Evolutionary conservation across 1,284 basidiomycete species (phyloP).

Genomic region (Melampsora americana): DNA sequence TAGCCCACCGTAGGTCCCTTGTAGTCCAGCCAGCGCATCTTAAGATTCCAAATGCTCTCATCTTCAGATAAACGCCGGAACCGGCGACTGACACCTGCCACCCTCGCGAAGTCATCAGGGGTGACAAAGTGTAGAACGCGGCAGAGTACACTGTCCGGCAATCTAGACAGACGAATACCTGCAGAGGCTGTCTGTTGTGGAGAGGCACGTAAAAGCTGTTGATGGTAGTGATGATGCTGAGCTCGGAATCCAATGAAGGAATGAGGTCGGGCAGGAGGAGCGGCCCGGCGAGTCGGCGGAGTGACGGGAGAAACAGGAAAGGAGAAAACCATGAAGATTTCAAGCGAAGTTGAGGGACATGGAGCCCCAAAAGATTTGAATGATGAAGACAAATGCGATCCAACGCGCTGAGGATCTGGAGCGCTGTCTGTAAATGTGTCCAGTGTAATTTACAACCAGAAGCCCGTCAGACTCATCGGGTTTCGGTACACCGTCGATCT

Average conservation of each 20-base stretch:
- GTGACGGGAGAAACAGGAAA: too few relatives aligned
- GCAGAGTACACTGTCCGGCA: neutral
- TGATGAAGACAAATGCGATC: too few relatives aligned
- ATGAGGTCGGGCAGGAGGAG: neutral
- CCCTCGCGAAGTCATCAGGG: neutral
- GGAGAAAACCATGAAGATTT: too few relatives aligned
- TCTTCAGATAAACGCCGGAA: neutral
- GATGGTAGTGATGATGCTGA: slow-evolving; percentile 28
- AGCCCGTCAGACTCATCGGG: too few relatives aligned
- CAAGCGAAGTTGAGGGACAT: too few relatives aligned
- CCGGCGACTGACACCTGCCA: neutral
- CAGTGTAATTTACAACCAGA: too few relatives aligned
- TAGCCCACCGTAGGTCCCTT: neutral
- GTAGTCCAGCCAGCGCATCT: slow-evolving; percentile 4
- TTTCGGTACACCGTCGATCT: too few relatives aligned
- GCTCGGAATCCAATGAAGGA: slow-evolving; percentile 16
- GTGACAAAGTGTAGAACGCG: neutral
- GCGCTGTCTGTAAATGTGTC: too few relatives aligned
- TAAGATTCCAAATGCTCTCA: neutral
- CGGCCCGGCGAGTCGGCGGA: too few relatives aligned
- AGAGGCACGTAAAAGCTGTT: neutral
- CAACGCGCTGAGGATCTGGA: too few relatives aligned
- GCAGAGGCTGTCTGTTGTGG: neutral
- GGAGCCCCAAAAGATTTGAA: too few relatives aligned
- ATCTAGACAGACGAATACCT: neutral